Evolutionary conservation across 2,329 filamentous ascomycete genomes (phyloP), one percentile per base, ranked within the genome.

Genomic region (Xylariaceae sp.): DNA sequence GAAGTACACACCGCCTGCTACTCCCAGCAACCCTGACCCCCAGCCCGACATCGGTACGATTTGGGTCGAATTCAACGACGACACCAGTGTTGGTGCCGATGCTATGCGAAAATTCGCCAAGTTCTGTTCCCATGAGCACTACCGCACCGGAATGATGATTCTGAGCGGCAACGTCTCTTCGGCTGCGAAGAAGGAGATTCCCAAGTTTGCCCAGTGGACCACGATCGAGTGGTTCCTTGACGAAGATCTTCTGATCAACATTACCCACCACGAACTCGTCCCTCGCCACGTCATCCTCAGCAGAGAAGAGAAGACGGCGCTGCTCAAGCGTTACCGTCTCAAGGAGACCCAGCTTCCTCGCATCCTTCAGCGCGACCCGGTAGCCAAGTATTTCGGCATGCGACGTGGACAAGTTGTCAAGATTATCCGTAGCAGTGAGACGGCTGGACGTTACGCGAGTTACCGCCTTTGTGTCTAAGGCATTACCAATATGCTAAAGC

Each of bases 311-410:
- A 97, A 97, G 83, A 78, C 78, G 51, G 88, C 89, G 44, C 78
- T 99, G 70, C 81, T 99, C 62, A 86, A 92, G 77, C 82, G 94
- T 64, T 99, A 99, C 77, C 86, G 94, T 53, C 78, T 99, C 74
- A 97, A 97, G 85, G 94, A 99, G 82, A 97, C 91, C 8, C 94
- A 99, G 79, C 80, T 99, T 71, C 94, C 94, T 3, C 84, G 94
- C 58, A 96, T 99, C 69, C 85, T 96, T 75, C 84, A 89, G 66
- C 90, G 89, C 67, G 94, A 99, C 74, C 94, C 94, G 2, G 92
- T 99, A 55, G 90, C 94, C 30, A 87, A 89, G 69, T 99, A 97
- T 74, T 79, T 97, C 57, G 94, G 94, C 10, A 79, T 99, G 73
- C 88, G 89, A 79, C 84, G 92, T 72, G 92, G 92, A 2, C 90